Conservation (phyloP, 331 rosid genomes). For the Prunus yedoensis region DNA sequence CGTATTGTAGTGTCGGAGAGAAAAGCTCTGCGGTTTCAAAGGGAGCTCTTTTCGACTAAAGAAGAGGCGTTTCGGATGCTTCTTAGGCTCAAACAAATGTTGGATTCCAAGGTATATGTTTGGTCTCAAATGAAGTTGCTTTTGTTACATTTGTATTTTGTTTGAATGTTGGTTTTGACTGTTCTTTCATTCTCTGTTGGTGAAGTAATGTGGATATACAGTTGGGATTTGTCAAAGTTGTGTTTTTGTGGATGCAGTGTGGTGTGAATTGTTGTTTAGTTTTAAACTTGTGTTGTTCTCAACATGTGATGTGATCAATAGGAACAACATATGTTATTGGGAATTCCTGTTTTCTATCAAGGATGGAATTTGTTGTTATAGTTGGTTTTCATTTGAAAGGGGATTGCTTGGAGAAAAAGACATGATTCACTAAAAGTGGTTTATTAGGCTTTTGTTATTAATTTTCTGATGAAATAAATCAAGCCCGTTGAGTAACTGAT, state of each 20-base stretch:
- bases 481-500: neutral
- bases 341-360: neutral
- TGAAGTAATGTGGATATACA: neutral
- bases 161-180: neutral
- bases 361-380: slow-evolving; percentile 20
- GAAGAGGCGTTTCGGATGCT: slow-evolving; percentile 68
- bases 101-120: slow-evolving; percentile 62
- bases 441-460: neutral
- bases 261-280: slow-evolving; percentile 14
- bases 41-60: slow-evolving; percentile 47
- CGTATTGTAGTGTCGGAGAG: slow-evolving; percentile 65
- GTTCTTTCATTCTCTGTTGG: neutral
- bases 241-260: slow-evolving; percentile 29
- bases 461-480: neutral
- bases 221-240: slow-evolving; percentile 14
- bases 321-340: neutral
- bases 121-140: neutral
- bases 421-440: neutral
- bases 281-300: neutral
- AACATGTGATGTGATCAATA: neutral
- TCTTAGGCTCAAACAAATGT: slow-evolving; percentile 55
- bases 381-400: neutral
- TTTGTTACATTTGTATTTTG: neutral
- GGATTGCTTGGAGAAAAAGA: neutral
- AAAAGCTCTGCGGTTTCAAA: slow-evolving; percentile 47